Conservation (phyloP, 176 grass and related monocot species). For the Triticum dicoccoides region DNA sequence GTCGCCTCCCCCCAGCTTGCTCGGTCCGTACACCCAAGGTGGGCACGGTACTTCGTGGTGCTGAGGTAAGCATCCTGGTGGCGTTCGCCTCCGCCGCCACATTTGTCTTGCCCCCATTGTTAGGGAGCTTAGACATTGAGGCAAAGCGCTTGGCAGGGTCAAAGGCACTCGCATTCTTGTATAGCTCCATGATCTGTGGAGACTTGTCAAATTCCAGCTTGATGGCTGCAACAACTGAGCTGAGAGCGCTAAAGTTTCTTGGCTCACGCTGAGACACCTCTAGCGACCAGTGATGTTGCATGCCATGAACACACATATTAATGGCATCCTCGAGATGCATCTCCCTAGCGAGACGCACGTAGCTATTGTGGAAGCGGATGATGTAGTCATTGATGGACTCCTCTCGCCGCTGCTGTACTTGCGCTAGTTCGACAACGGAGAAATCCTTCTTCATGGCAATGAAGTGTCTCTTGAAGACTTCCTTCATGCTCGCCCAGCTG, state of each 20-base stretch:
- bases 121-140: not conserved
- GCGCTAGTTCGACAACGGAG: too few relatives aligned
- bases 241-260: not conserved
- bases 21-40: not conserved
- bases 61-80: not conserved
- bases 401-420: too few relatives aligned
- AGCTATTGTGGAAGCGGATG: too few relatives aligned
- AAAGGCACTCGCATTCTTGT: not conserved
- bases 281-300: too few relatives aligned
- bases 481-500: too few relatives aligned
- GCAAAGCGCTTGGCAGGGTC: not conserved
- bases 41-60: not conserved
- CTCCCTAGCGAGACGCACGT: too few relatives aligned
- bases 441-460: too few relatives aligned
- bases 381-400: too few relatives aligned
- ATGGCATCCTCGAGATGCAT: too few relatives aligned
- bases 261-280: too few relatives aligned
- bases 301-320: too few relatives aligned
- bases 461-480: too few relatives aligned
- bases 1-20: not conserved
- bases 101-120: not conserved
- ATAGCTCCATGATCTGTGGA: not conserved
- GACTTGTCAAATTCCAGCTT: not conserved
- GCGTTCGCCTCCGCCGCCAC: not conserved
- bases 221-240: not conserved